Evolutionary conservation across 2,329 filamentous ascomycete species (phyloP).

Genomic region (Pseudophaeomoniella oleicola): DNA sequence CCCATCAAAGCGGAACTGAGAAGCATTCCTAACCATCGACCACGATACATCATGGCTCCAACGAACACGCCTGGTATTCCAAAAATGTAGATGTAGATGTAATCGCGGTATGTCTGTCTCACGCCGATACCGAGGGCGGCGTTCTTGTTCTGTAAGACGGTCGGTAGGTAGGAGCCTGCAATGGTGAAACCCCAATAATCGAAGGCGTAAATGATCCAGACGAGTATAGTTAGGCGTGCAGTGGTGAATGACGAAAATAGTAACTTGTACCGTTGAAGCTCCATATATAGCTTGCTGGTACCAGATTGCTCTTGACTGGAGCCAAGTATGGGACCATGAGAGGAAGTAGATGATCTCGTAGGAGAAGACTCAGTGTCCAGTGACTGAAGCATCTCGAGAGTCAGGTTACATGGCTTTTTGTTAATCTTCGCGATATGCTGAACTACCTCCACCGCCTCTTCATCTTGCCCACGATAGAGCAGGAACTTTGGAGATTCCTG

Average conservation of each 20-base stretch:
- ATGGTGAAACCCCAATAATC: slow-evolving; percentile 14
- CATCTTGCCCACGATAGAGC: slow-evolving; percentile 59
- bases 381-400: slow-evolving; percentile 49
- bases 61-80: slow-evolving; percentile 20
- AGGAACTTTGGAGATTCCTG: slow-evolving; percentile 80
- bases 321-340: slow-evolving; percentile 16
- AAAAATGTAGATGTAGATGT: slow-evolving; percentile 21
- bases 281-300: slow-evolving; percentile 21
- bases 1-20: slow-evolving; percentile 26
- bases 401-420: slow-evolving; percentile 56
- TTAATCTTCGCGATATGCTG: slow-evolving; percentile 66
- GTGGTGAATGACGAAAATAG: slow-evolving; percentile 29
- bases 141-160: slow-evolving; percentile 17
- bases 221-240: slow-evolving; percentile 29
- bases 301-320: slow-evolving; percentile 16
- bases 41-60: slow-evolving; percentile 28
- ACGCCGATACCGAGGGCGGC: slow-evolving; percentile 10
- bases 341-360: slow-evolving; percentile 2
- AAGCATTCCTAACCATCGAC: slow-evolving; percentile 30
- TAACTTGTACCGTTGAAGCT: slow-evolving; percentile 28
- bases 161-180: slow-evolving; percentile 25
- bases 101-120: slow-evolving; percentile 18
- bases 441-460: slow-evolving; percentile 65
- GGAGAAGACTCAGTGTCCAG: slow-evolving; percentile 28
- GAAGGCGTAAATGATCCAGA: slow-evolving; percentile 37